Conservation (phyloP, 148 eudicot species). For the Vaccinium corymbosum region DNA sequence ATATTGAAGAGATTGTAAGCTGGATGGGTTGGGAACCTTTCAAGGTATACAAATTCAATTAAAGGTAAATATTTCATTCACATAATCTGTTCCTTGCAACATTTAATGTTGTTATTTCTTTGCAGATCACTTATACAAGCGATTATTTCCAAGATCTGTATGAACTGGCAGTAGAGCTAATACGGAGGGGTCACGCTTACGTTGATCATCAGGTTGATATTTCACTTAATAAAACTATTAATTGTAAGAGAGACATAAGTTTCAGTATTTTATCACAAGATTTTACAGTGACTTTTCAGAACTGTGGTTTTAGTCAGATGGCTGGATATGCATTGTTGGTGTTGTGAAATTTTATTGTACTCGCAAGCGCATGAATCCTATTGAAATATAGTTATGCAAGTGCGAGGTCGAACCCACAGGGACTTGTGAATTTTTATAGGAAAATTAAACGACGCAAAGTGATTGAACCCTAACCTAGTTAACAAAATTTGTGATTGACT, state of each 20-base stretch:
- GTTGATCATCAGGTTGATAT: slow-evolving; percentile 88
- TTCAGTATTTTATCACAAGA: neutral
- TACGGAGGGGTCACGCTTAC: slow-evolving; percentile 81
- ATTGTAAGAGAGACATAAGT: neutral
- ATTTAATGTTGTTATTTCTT: slow-evolving; percentile 14
- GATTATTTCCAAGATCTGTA: slow-evolving; percentile 89
- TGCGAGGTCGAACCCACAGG: too few species aligned
- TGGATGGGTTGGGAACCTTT: slow-evolving; percentile 99
- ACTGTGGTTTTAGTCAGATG: too few species aligned
- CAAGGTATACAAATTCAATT: slow-evolving; percentile 46
- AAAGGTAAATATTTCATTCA: slow-evolving; percentile 16
- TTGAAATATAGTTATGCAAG: too few species aligned
- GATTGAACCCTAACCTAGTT: too few species aligned
- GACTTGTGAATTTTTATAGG: too few species aligned
- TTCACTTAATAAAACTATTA: neutral
- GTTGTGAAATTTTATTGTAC: too few species aligned
- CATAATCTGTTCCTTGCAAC: slow-evolving; percentile 18
- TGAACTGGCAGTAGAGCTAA: slow-evolving; percentile 88
- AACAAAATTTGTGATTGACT: too few species aligned
- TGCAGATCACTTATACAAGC: slow-evolving; percentile 87
- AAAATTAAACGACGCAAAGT: too few species aligned
- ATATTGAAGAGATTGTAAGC: slow-evolving; percentile 69
- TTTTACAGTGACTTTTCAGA: too few species aligned
- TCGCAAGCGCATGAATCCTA: too few species aligned
- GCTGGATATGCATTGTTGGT: too few species aligned